These are phyloP conservation scores for Ceratobasidium sp. DNA, from an alignment of 1,284 basidiomycete species.

Conservation along the genomic window DNA sequence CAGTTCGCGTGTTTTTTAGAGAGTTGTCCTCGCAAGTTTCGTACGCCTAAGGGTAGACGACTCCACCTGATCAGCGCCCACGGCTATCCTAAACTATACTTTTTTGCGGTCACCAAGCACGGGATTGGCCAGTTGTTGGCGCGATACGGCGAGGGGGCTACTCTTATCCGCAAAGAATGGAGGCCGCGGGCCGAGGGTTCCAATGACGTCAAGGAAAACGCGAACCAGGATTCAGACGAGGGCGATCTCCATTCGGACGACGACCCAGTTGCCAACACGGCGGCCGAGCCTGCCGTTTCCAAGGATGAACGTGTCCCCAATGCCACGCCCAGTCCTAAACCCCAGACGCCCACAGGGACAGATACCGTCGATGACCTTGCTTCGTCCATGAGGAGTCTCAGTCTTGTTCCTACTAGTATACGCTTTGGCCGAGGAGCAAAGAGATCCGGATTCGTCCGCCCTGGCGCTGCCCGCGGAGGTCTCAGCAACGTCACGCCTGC, in stretches of 20 bases:
- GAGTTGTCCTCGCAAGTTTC: constrained; percentile 74
- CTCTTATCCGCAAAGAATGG: constrained; percentile 78
- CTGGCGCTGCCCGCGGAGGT: constrained; percentile 36
- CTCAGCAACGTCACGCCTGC: constrained; percentile 23
- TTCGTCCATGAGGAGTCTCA: constrained; percentile 68
- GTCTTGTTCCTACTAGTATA: constrained; percentile 74
- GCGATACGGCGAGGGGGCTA: constrained; percentile 83
- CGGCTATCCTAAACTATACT: constrained; percentile 86
- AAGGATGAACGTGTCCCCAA: neutral
- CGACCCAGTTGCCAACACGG: constrained; percentile 45
- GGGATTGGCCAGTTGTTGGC: constrained; percentile 81
- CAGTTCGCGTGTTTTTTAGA: constrained; percentile 87
- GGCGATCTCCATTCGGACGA: constrained; percentile 52
- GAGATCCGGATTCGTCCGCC: constrained; percentile 51
- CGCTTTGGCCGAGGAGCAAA: constrained; percentile 75
- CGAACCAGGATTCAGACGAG: constrained; percentile 48
- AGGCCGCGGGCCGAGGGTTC: constrained; percentile 55
- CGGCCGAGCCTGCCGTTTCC: constrained; percentile 44
- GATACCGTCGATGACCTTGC: constrained; percentile 63
- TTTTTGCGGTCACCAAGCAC: constrained; percentile 89
- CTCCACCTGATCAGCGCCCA: constrained; percentile 86
- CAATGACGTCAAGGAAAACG: constrained; percentile 56
- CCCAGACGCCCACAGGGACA: constrained; percentile 47
- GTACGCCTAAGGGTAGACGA: constrained; percentile 80
- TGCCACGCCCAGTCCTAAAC: constrained; percentile 42